Conservation (phyloP, 345 rosid genomes). For the Draba incana region DNA sequence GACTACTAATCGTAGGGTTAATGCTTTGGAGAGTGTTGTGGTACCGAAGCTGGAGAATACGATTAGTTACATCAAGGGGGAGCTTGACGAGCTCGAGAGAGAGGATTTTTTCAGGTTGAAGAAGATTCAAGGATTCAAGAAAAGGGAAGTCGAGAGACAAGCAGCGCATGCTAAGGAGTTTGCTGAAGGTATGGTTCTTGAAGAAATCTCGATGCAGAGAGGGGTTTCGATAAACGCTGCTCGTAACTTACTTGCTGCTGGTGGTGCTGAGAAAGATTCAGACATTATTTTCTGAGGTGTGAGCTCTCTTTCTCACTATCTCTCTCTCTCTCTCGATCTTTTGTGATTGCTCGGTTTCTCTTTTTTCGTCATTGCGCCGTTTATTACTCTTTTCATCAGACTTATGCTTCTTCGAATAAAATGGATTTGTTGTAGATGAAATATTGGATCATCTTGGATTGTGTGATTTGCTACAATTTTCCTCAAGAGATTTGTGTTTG, state of each 20-base stretch:
- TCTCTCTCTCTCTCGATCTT: slow-evolving; percentile 14
- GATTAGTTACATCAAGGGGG: slow-evolving; percentile 78
- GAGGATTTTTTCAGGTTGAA: slow-evolving; percentile 92
- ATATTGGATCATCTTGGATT: slow-evolving; percentile 42
- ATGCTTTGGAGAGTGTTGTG: slow-evolving; percentile 90
- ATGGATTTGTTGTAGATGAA: slow-evolving; percentile 40
- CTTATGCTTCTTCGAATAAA: slow-evolving; percentile 29
- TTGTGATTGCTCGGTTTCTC: slow-evolving; percentile 26
- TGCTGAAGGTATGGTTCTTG: slow-evolving; percentile 71
- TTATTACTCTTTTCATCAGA: slow-evolving; percentile 21
- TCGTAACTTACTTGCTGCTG: slow-evolving; percentile 60
- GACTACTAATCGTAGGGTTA: slow-evolving; percentile 93
- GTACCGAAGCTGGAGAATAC: slow-evolving; percentile 90
- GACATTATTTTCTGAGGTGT: slow-evolving; percentile 76
- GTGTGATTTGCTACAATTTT: slow-evolving; percentile 29
- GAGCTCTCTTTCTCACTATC: slow-evolving; percentile 19
- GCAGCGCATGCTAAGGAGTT: slow-evolving; percentile 53
- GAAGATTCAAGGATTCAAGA: slow-evolving; percentile 87
- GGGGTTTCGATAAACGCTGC: slow-evolving; percentile 69
- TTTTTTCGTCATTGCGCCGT: neutral
- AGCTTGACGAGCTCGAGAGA: slow-evolving; percentile 93
- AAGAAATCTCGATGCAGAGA: slow-evolving; percentile 70
- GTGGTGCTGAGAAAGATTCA: slow-evolving; percentile 63
- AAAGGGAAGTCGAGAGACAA: slow-evolving; percentile 71
- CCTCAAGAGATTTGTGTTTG: slow-evolving; percentile 31